phyloP scores from a whole-genome alignment of 2,329 filamentous ascomycete species.

The Alternaria viburni region DNA sequence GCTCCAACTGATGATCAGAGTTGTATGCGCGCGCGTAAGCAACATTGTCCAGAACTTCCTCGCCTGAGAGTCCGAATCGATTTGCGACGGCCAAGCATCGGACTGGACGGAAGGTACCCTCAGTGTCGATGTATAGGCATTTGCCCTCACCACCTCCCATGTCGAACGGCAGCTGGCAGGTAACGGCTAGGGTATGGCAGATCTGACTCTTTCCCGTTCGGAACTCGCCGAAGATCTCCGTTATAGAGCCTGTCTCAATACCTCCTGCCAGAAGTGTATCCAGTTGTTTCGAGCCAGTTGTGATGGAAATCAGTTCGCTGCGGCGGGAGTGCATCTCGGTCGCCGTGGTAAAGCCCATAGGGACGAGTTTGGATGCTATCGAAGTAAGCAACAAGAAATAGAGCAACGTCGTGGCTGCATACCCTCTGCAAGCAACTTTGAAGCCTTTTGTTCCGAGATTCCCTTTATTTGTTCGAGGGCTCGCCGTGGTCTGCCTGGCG shows the following conservation, averaged over 20 bases:
- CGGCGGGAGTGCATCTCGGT: conserved; percentile 98
- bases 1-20: conserved; percentile 93
- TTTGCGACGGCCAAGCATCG: conserved; percentile 90
- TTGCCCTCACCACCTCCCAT: conserved; percentile 99
- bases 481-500: conserved; percentile 64
- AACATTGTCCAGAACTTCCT: conserved; percentile 97
- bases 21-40: conserved; percentile 98
- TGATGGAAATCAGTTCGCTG: conserved; percentile 97
- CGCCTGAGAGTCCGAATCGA: conserved; percentile 90
- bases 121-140: conserved; percentile 97
- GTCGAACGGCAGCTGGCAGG: conserved; percentile 95
- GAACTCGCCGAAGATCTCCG: conserved; percentile 97
- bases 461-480: conserved; percentile 94
- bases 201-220: conserved; percentile 98
- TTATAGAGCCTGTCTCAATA: conserved; percentile 96
- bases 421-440: conserved; percentile 91
- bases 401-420: conserved; percentile 21
- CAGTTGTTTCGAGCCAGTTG: conserved; percentile 95
- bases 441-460: conserved; percentile 95
- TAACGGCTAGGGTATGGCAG: conserved; percentile 97
- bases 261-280: conserved; percentile 94
- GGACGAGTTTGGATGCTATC: conserved; percentile 89
- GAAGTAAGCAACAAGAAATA: conserved; percentile 3
- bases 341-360: conserved; percentile 98
- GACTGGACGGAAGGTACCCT: conserved; percentile 92